Percentiles rank a stretch among this genome's conserved stretches.
These are phyloP conservation scores for Baorangia bicolor DNA, from an alignment of 768 basidiomycete species.

Conservation along the genomic window DNA sequence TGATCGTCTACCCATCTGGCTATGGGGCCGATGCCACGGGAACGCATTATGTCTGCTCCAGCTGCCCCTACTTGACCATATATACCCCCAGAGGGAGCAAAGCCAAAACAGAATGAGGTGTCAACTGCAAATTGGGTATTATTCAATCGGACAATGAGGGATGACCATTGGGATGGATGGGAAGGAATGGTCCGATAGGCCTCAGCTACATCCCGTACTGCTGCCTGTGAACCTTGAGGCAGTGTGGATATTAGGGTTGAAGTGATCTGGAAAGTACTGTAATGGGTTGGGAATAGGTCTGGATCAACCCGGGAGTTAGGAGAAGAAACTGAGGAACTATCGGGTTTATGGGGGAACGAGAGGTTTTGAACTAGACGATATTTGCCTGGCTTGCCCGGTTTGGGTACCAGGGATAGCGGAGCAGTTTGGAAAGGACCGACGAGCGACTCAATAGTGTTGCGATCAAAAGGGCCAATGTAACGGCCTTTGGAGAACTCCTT, in stretches of 20 bases:
- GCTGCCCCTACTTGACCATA: not conserved
- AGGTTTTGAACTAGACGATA: slow-evolving; percentile 32
- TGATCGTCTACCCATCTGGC: slow-evolving; percentile 5
- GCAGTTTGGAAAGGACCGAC: not conserved
- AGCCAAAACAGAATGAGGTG: not conserved
- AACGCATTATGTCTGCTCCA: not conserved
- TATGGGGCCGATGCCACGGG: not conserved
- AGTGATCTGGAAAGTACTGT: not conserved
- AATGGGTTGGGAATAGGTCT: not conserved
- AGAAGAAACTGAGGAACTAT: slow-evolving; percentile 17
- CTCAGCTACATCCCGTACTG: not conserved
- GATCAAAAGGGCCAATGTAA: not conserved
- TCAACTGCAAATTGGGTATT: not conserved
- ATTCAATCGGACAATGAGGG: not conserved
- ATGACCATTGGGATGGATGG: slow-evolving; percentile 33
- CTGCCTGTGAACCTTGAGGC: not conserved
- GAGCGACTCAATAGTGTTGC: not conserved
- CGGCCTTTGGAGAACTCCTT: not conserved
- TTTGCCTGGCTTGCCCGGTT: slow-evolving; percentile 13
- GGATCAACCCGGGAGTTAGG: slow-evolving; percentile 36
- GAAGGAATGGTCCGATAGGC: slow-evolving; percentile 26
- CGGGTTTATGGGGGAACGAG: slow-evolving; percentile 16
- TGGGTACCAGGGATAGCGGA: not conserved
- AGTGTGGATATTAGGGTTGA: not conserved
- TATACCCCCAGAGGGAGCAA: not conserved